Evolutionary conservation across 768 basidiomycete genomes (phyloP).

Genomic region (Pholiota microspora): DNA sequence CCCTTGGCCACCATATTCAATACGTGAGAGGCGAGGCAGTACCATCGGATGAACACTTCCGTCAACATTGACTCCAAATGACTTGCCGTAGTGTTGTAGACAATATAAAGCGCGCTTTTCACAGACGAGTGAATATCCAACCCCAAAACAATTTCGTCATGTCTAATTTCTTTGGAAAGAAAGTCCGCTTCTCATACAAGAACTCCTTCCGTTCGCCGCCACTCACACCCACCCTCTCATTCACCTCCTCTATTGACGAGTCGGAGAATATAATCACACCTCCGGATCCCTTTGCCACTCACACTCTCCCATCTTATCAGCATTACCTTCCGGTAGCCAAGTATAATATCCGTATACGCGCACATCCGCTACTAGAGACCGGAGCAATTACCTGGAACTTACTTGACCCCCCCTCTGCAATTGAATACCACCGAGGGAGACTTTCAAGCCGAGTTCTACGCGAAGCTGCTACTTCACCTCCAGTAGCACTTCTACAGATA

Average conservation of each 20-base stretch:
- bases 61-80: no score
- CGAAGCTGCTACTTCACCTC: conserved; percentile 32
- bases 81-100: no score
- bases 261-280: conserved; percentile 2
- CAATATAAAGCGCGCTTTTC: no score
- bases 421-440: no score
- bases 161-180: background rate
- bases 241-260: background rate
- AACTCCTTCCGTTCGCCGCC: conserved; percentile 4
- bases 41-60: no score
- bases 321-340: background rate
- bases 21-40: no score
- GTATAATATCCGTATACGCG: background rate
- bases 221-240: background rate
- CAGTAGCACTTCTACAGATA: conserved; percentile 27
- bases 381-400: background rate
- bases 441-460: conserved; percentile 23
- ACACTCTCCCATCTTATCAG: no score
- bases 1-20: no score
- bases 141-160: background rate
- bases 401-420: background rate
- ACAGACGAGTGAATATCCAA: no score
- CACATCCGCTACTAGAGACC: background rate
- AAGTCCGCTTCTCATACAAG: conserved; percentile 6
- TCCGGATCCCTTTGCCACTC: background rate